Evolutionary conservation across 768 basidiomycete species (phyloP), one percentile per base, ranked within the genome.

Genomic region (Leccinellum rugosiceps): DNA sequence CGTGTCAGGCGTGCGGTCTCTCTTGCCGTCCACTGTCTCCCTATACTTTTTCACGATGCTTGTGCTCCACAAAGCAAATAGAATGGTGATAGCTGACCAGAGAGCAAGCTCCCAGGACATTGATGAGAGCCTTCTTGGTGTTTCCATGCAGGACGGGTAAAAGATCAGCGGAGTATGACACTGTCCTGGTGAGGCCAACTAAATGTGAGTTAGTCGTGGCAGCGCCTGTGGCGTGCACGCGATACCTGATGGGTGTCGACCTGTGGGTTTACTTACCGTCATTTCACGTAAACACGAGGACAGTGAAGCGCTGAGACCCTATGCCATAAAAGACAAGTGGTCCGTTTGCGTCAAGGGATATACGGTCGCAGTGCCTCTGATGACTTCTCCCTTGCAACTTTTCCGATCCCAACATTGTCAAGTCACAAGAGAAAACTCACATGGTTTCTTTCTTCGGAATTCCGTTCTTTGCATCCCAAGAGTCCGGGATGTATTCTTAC

Each of bases 51-150:
- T 31, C 21, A 50, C 49, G 38, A 68, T 51, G 8, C 10, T 50
- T 31, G 61, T 30, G 7, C 66, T 67, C 66, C 66, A 67, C 34
- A 66, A 3, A 0, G 66, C 64, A 52, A 67, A 58, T 21, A 67
- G 38, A 38, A 63, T 26, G 2, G 58, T 61, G 7, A 65, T 41
- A 9, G 50, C 31, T 4, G 66, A 68, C 66, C 66, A 67, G 46
- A 67, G 58, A 47, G 49, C 53, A n/a, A 68, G 64, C 50, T 68
- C 66, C 58, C 57, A 46, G 19, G 61, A 47, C 11, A 28, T 14
- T 13, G 55, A 45, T 21, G 53, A 3, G 10, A n/a, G 15, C 15
- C 53, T 58, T 57, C 55, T 57, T 49, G n/a, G 44, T 54, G 43
- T 52, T 21, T 58, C 21, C 65, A 66, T 66, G 55, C 19, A n/a